Evolutionary conservation across 2,329 filamentous ascomycete species (phyloP).

Genomic region (Aspergillus udagawae): DNA sequence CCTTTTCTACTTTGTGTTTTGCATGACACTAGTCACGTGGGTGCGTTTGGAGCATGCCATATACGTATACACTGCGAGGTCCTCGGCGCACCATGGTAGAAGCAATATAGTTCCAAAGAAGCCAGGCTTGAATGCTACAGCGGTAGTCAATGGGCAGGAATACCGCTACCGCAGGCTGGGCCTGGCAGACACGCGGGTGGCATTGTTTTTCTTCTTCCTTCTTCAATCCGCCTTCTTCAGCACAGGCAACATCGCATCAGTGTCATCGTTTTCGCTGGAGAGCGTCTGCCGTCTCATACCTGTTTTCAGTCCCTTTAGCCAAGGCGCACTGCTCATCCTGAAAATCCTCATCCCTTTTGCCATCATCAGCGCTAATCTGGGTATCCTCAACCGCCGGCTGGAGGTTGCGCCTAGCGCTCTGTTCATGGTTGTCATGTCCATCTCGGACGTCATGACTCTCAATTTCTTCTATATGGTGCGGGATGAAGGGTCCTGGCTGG

Average conservation of each 20-base stretch:
- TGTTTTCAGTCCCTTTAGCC: constrained; percentile 88
- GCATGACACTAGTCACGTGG: constrained; percentile 77
- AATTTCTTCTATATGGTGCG: constrained; percentile 98
- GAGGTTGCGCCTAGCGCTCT: constrained; percentile 82
- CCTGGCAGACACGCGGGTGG: constrained; percentile 79
- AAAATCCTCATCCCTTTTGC: constrained; percentile 94
- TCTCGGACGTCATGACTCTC: constrained; percentile 85
- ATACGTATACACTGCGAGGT: constrained; percentile 43
- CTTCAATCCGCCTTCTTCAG: constrained; percentile 95
- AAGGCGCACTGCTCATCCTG: constrained; percentile 78
- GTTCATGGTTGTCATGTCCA: constrained; percentile 91
- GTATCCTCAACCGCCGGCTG: constrained; percentile 79
- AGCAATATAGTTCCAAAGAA: constrained; percentile 22
- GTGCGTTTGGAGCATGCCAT: constrained; percentile 84
- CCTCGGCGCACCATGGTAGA: constrained; percentile 5
- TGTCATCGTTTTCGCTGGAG: constrained; percentile 90
- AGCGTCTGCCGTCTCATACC: constrained; percentile 83
- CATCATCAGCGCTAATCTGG: constrained; percentile 88
- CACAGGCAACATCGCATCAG: constrained; percentile 90
- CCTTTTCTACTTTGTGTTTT: constrained; percentile 90
- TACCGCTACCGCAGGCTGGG: constrained; percentile 62
- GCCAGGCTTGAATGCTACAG: constrained; percentile 28
- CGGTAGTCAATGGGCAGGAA: constrained; percentile 28
- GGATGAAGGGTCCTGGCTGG: constrained; percentile 94
- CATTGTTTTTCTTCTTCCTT: constrained; percentile 91